A percentile compares a stretch with the other conserved stretches of the same genome.
phyloP scores from a whole-genome alignment of 352 stramenopile genomes.

The Globisporangium viniferum region DNA sequence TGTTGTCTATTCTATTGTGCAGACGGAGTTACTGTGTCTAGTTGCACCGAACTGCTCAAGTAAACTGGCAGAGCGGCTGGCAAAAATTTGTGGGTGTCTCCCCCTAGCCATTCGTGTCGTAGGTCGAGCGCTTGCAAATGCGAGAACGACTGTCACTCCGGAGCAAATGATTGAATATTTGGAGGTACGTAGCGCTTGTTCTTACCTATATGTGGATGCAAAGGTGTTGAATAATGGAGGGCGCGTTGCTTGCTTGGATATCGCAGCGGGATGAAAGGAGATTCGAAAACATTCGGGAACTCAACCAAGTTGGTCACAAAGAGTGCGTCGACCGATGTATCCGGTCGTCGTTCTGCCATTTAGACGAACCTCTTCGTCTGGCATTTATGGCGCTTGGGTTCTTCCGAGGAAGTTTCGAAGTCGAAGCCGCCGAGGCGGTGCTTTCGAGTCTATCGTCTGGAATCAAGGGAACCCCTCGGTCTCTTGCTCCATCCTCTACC shows the following conservation, averaged over 20 bases:
- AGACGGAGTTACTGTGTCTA: conserved; percentile 71
- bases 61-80: conserved; percentile 57
- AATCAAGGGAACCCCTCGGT: conserved; percentile 18
- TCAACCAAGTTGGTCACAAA: conserved; percentile 74
- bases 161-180: conserved; percentile 83
- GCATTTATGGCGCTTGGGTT: conserved; percentile 84
- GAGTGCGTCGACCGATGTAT: conserved; percentile 81
- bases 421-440: conserved; percentile 64
- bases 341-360: conserved; percentile 75
- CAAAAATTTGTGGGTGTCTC: conserved; percentile 72
- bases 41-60: conserved; percentile 58
- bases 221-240: background rate
- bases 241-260: background rate
- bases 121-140: conserved; percentile 69
- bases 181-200: conserved; percentile 28
- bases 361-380: conserved; percentile 64
- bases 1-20: conserved; percentile 6
- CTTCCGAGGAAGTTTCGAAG: conserved; percentile 75
- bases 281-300: conserved; percentile 71
- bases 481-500: conserved; percentile 28
- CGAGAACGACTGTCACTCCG: conserved; percentile 63
- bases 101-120: conserved; percentile 82
- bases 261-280: conserved; percentile 53
- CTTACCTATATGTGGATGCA: background rate
- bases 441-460: conserved; percentile 45